Percentiles rank a stretch among this genome's conserved stretches.
These are phyloP conservation scores for Ceratobasidium sp. DNA, from an alignment of 1,284 basidiomycete genomes.

Conservation along the genomic window DNA sequence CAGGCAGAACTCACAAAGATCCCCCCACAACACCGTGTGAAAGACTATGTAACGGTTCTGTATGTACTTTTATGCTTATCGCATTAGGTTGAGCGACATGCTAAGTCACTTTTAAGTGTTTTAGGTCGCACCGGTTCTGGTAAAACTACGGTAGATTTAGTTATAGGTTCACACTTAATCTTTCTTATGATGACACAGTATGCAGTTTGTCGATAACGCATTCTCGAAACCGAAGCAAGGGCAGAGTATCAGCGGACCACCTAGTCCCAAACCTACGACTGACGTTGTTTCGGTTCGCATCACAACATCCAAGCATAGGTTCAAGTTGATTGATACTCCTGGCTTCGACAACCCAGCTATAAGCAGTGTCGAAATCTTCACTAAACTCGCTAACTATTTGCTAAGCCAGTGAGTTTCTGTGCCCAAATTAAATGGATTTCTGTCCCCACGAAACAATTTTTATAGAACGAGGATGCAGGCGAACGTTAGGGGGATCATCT, in stretches of 20 bases:
- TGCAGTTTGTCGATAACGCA: slow-evolving; percentile 9
- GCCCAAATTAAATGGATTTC: too few species aligned
- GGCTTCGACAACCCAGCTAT: slow-evolving; percentile 26
- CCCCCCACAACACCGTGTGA: background rate
- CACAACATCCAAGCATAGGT: slow-evolving; percentile 17
- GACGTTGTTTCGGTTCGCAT: slow-evolving; percentile 8
- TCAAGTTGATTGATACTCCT: slow-evolving; percentile 37
- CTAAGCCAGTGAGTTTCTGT: slow-evolving; percentile 11
- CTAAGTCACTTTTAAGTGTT: slow-evolving; percentile 1
- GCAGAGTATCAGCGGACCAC: background rate
- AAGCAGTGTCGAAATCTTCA: slow-evolving; percentile 19
- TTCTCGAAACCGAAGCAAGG: background rate
- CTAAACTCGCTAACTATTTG: slow-evolving; percentile 14
- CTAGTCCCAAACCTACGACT: background rate
- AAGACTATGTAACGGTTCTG: slow-evolving; percentile 13
- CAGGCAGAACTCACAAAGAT: too few species aligned
- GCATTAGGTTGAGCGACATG: background rate
- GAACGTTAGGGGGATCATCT: slow-evolving; percentile 1
- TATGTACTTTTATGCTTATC: background rate
- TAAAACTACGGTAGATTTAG: slow-evolving; percentile 13
- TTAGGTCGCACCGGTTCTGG: slow-evolving; percentile 34
- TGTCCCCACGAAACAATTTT: background rate
- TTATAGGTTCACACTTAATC: background rate
- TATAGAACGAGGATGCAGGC: background rate
- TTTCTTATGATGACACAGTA: background rate